Evolutionary conservation across 805 yeast species (phyloP), one percentile per base, ranked within the genome.

Genomic region (Candida coquimbonensis): DNA sequence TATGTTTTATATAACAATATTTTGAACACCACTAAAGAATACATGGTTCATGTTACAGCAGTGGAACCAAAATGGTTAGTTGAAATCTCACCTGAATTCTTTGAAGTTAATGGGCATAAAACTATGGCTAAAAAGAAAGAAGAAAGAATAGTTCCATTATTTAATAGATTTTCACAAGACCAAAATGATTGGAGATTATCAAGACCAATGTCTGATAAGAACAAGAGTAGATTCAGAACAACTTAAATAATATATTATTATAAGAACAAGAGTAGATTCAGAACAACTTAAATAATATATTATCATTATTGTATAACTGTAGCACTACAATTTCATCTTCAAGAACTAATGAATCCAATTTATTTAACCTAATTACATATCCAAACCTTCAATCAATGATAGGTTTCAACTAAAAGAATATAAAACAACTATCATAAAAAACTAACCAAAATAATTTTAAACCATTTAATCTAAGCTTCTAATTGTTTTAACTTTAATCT

Each of bases 11-110:
- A 87, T 57, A 89, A 89, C 57, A 85, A 89, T 31, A 71, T 89
- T 44, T 76, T 89, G 29, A 71, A 88, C 52, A 91, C 99, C 0
- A 77, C 85, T 14, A 81, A 81, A 58, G 98, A 91, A 70, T 93
- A 86, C 59, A 88, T 91, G 96, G 85, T 93, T 46, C 88, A 88
- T 54, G 81, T 84, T 27, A 84, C 90, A 16, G 75, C 76, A n/a
- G 78, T 93, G 33, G 89, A 88, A 43, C 86, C 96, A 0, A 73
- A 72, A 50, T 87, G 96, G 96, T 67, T 91, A 36, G 49, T 48
- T 34, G 46, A 45, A 31, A 39, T 45, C 6, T 40, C 47, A 11
- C 49, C 49, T 12, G 49, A 42, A 13, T 48, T 36, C 24, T 48
- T 47, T 29, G 50, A 47, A 26, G 34, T 44, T 16, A 47, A 47